phyloP scores from a whole-genome alignment of 441 rosid genomes.

The Erysimum pusillum region DNA sequence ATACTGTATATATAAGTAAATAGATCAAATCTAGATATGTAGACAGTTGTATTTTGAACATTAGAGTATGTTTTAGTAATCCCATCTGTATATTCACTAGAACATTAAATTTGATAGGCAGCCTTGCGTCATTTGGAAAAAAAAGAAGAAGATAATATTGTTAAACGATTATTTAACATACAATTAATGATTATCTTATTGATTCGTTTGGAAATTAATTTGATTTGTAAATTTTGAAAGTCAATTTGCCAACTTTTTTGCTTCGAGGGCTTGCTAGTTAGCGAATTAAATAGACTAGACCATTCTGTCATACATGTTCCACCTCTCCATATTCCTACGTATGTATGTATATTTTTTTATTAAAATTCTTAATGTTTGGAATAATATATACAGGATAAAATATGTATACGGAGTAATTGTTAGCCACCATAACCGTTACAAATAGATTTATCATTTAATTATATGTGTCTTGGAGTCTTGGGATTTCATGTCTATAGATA shows the following conservation, averaged over 20 bases:
- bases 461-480: no score
- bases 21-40: slow-evolving; percentile 35
- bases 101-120: slow-evolving; percentile 32
- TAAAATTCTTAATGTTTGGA: background rate
- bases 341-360: background rate
- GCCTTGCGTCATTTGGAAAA: slow-evolving; percentile 36
- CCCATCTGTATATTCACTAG: slow-evolving; percentile 38
- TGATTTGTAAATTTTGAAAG: slow-evolving; percentile 37
- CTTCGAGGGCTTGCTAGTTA: slow-evolving; percentile 5
- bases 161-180: slow-evolving; percentile 33
- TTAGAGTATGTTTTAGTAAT: slow-evolving; percentile 40
- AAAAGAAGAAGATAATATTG: slow-evolving; percentile 34
- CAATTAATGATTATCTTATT: slow-evolving; percentile 12
- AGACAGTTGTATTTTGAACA: slow-evolving; percentile 41
- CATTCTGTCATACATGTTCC: slow-evolving; percentile 46
- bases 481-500: background rate
- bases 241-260: slow-evolving; percentile 41
- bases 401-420: background rate
- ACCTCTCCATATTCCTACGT: slow-evolving; percentile 39
- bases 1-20: background rate
- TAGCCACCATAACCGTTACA: background rate
- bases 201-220: slow-evolving; percentile 23
- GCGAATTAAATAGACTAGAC: slow-evolving; percentile 37
- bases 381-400: background rate
- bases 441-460: background rate